Conservation (phyloP, 805 yeast genomes). For the Saccharomycopsis fibuligera region DNA sequence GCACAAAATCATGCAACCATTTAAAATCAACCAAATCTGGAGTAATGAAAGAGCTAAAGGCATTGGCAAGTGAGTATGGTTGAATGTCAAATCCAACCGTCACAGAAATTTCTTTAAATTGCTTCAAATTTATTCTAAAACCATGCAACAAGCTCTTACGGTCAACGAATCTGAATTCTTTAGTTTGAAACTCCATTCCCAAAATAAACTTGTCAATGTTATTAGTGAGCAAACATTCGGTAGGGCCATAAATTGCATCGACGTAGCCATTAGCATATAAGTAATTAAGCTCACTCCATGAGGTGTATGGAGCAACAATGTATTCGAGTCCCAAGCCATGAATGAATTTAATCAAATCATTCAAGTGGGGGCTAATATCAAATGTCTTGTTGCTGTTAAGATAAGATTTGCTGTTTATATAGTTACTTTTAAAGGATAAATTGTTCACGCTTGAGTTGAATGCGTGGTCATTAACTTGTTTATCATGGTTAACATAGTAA, state of each 20-base stretch:
- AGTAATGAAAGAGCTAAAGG: conserved; percentile 2
- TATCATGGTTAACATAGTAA: conserved; percentile 27
- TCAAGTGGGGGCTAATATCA: conserved; percentile 42
- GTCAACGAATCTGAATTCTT: conserved; percentile 63
- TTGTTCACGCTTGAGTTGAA: neutral
- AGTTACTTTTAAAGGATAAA: conserved; percentile 4
- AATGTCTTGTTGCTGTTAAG: conserved; percentile 32
- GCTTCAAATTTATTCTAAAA: conserved; percentile 53
- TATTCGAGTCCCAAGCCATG: conserved; percentile 52
- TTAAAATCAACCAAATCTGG: conserved; percentile 20
- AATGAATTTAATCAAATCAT: conserved; percentile 53
- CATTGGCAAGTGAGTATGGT: conserved; percentile 47
- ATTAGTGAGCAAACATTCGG: conserved; percentile 61
- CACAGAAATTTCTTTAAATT: conserved; percentile 68
- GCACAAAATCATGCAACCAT: conserved; percentile 17
- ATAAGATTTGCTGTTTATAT: conserved; percentile 27
- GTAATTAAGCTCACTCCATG: conserved; percentile 76
- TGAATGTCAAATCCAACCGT: conserved; percentile 76
- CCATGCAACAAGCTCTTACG: conserved; percentile 52
- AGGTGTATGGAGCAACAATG: conserved; percentile 74
- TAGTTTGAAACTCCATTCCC: conserved; percentile 59
- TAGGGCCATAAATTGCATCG: conserved; percentile 78
- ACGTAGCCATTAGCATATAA: conserved; percentile 49
- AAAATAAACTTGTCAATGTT: conserved; percentile 66
- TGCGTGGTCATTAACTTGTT: neutral